These are phyloP conservation scores for Tolypocladium tundrense DNA, from an alignment of 2,329 filamentous ascomycete species.

Conservation along the genomic window DNA sequence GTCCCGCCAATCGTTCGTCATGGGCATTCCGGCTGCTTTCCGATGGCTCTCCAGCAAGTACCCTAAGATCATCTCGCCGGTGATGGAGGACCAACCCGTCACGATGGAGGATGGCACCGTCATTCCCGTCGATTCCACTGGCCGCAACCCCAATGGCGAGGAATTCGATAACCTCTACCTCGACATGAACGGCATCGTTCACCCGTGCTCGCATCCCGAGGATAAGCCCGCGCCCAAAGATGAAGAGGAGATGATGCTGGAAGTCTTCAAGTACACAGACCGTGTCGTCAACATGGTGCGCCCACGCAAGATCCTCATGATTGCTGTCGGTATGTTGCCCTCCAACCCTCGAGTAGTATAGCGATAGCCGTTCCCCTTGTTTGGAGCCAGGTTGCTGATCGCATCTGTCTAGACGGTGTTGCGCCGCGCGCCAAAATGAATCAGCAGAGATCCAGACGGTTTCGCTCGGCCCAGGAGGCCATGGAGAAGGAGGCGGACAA, in stretches of 20 bases:
- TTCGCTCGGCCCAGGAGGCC: conserved; percentile 88
- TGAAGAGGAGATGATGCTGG: conserved; percentile 99
- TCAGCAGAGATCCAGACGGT: conserved; percentile 91
- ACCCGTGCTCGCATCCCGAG: conserved; percentile 96
- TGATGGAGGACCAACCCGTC: conserved; percentile 75
- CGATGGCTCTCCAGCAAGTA: conserved; percentile 96
- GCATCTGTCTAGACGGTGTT: conserved; percentile 61
- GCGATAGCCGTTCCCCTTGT: background rate
- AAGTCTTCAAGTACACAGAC: conserved; percentile 97
- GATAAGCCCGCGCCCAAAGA: conserved; percentile 83
- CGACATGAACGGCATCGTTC: conserved; percentile 99
- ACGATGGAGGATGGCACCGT: conserved; percentile 70
- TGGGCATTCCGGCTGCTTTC: conserved; percentile 94
- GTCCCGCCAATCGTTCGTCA: conserved; percentile 26
- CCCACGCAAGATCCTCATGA: conserved; percentile 90
- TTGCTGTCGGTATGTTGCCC: conserved; percentile 68
- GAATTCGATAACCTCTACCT: conserved; percentile 97
- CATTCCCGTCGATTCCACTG: conserved; percentile 76
- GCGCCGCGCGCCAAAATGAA: conserved; percentile 99
- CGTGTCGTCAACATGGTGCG: conserved; percentile 98
- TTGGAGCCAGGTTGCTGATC: conserved; percentile 9
- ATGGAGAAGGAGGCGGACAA: conserved; percentile 90
- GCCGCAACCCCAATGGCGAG: conserved; percentile 90
- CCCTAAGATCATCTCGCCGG: conserved; percentile 89
- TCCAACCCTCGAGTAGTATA: background rate